Conservation (phyloP, 2,329 filamentous ascomycete genomes). For the Phoma herbarum region DNA sequence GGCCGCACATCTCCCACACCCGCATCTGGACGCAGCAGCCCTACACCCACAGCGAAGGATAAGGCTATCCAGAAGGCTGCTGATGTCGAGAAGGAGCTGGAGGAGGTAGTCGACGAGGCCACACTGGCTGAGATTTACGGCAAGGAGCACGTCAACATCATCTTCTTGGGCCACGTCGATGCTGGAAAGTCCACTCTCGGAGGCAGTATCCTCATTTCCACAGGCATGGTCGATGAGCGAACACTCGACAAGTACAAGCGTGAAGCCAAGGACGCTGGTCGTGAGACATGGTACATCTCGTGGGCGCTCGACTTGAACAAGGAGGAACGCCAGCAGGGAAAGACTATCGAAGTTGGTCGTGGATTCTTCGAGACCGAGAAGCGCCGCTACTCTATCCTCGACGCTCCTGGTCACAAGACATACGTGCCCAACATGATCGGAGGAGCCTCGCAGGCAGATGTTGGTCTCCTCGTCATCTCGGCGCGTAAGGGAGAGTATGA, state of each 20-base stretch:
- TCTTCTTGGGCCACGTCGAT: conserved; percentile 98
- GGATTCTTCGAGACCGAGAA: conserved; percentile 95
- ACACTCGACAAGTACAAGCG: conserved; percentile 93
- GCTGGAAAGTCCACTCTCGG: conserved; percentile 97
- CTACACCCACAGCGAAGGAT: conserved; percentile 68
- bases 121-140: conserved; percentile 95
- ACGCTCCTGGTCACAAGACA: conserved; percentile 97
- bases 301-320: conserved; percentile 98
- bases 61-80: conserved; percentile 74
- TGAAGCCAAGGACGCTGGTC: conserved; percentile 93
- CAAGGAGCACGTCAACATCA: conserved; percentile 93
- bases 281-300: conserved; percentile 98
- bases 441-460: conserved; percentile 69
- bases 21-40: conserved; percentile 85
- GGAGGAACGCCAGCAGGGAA: conserved; percentile 94
- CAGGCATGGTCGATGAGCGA: conserved; percentile 99
- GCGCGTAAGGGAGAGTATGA: conserved; percentile 98
- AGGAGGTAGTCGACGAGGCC: conserved; percentile 79
- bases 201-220: conserved; percentile 89
- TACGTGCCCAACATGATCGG: conserved; percentile 99
- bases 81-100: conserved; percentile 83
- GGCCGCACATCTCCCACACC: conserved; percentile 83
- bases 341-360: conserved; percentile 96
- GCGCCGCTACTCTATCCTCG: conserved; percentile 93
- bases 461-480: conserved; percentile 94